phyloP scores from a whole-genome alignment of 2,329 filamentous ascomycete species.

The Sporothrix schenckii region DNA sequence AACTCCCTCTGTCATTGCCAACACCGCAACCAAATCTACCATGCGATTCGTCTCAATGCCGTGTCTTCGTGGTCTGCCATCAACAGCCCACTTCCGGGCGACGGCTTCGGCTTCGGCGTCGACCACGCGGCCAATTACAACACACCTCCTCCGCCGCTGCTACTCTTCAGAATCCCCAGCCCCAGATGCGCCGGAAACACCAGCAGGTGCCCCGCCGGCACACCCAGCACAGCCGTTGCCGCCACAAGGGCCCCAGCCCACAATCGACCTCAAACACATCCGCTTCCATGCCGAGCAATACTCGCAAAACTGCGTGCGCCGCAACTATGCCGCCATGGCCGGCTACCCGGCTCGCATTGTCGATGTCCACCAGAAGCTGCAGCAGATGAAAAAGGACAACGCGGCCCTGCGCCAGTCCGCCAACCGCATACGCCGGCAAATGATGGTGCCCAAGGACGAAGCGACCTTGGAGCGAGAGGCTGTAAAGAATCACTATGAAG shows the following conservation, averaged over 20 bases:
- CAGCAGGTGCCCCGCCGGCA: background rate
- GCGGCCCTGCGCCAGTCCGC: constrained; percentile 65
- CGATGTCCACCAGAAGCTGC: constrained; percentile 60
- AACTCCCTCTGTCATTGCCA: background rate
- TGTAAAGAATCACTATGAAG: background rate
- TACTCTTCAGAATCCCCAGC: background rate
- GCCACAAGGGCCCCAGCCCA: constrained; percentile 73
- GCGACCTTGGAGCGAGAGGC: constrained; percentile 32
- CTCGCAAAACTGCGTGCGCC: constrained; percentile 77
- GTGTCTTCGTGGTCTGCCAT: constrained; percentile 13
- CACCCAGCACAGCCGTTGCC: background rate
- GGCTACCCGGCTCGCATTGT: constrained; percentile 60
- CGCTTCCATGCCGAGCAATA: constrained; percentile 81
- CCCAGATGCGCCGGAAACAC: background rate
- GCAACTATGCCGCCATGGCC: constrained; percentile 72
- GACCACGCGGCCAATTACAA: background rate
- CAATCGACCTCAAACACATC: constrained; percentile 85
- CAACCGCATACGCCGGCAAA: constrained; percentile 61
- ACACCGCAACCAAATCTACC: background rate
- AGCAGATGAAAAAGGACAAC: constrained; percentile 62
- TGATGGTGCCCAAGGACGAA: constrained; percentile 40
- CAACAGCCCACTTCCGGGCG: background rate
- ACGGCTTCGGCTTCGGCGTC: background rate
- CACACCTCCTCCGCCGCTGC: constrained; percentile 14
- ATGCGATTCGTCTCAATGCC: constrained; percentile 12